phyloP scores from a whole-genome alignment of 2,329 filamentous ascomycete species.

The Clathrospora elynae region DNA sequence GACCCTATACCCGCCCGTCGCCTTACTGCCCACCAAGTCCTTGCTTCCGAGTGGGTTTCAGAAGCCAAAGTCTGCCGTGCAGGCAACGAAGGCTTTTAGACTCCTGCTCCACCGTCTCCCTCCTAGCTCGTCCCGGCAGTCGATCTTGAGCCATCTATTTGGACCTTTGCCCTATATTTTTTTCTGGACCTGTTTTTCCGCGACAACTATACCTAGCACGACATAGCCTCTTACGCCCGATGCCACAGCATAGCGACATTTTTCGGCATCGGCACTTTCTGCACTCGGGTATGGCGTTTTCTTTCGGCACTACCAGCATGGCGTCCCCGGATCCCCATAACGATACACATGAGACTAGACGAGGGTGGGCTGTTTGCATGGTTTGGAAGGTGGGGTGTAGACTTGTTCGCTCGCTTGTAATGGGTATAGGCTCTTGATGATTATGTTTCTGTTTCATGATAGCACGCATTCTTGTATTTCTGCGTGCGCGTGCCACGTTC shows the following conservation, averaged over 20 bases:
- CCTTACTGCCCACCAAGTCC: conserved; percentile 92
- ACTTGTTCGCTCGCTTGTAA: conserved; percentile 30
- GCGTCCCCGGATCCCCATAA: conserved; percentile 28
- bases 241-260: conserved; percentile 44
- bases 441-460: conserved; percentile 25
- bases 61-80: conserved; percentile 97
- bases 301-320: conserved; percentile 20
- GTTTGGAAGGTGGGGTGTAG: conserved; percentile 28
- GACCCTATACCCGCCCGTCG: conserved; percentile 91
- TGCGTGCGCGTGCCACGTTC: conserved; percentile 34
- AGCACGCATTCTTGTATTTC: conserved; percentile 35
- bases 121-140: conserved; percentile 13
- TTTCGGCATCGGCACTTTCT: conserved; percentile 31
- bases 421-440: conserved; percentile 19
- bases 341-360: conserved; percentile 33
- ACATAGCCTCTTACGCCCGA: conserved; percentile 47
- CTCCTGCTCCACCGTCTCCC: conserved; percentile 9
- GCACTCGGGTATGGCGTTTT: conserved; percentile 31
- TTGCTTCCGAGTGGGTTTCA: conserved; percentile 98
- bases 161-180: conserved; percentile 27
- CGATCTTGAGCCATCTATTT: conserved; percentile 30
- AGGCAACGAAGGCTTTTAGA: conserved; percentile 88
- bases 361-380: conserved; percentile 18
- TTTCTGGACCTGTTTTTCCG: conserved; percentile 31
- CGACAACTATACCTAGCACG: conserved; percentile 41